These are phyloP conservation scores for Yarrowia yakushimensis DNA, from an alignment of 805 yeast species.

Conservation along the genomic window DNA sequence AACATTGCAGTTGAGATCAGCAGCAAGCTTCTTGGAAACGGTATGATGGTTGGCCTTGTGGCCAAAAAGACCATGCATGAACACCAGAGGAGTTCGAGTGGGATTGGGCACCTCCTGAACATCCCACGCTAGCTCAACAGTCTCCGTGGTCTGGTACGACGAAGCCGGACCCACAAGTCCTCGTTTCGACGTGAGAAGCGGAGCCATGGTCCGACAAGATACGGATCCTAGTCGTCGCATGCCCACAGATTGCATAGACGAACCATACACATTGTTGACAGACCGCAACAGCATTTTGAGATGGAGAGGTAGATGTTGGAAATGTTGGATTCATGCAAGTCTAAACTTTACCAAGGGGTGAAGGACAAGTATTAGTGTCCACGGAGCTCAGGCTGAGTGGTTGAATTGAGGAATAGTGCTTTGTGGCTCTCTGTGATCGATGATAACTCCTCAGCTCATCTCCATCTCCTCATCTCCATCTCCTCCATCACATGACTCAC, in stretches of 20 bases:
- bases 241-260: background rate
- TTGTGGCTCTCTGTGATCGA: no score
- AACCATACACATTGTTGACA: background rate
- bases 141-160: conserved; percentile 24
- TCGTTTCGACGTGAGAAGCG: background rate
- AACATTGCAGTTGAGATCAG: conserved; percentile 38
- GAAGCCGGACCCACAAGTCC: conserved; percentile 12
- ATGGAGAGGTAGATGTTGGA: no score
- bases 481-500: no score
- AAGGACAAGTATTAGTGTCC: no score
- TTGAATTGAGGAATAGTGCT: no score
- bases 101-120: conserved; percentile 38
- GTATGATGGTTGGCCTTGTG: conserved; percentile 74
- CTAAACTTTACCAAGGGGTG: no score
- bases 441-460: no score
- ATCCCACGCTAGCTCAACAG: conserved; percentile 58
- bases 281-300: background rate
- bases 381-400: no score
- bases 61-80: conserved; percentile 89
- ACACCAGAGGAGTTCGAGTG: conserved; percentile 54
- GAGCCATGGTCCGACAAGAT: background rate
- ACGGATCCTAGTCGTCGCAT: background rate
- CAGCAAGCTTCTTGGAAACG: conserved; percentile 51
- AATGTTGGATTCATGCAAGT: no score
- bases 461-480: no score